Base-by-base conservation (phyloP, 371 early-diverging fungal species). In the Fennellomyces sp. region DNA sequence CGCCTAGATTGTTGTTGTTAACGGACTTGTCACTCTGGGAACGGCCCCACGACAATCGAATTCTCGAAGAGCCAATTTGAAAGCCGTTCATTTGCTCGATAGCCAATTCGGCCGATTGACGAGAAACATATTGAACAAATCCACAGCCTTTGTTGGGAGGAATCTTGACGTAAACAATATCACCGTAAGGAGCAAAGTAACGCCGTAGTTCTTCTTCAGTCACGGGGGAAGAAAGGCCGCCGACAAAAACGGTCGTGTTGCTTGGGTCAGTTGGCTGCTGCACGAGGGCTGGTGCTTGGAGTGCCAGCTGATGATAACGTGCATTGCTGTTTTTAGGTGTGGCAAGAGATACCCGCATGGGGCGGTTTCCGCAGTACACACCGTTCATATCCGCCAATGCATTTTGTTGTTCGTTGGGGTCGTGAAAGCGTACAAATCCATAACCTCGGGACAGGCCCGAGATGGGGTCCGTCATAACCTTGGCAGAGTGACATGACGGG, bases 131-230 rank as follows among this genome's bases (percentile, higher is more conserved):
- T 54, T 92, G 92, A 26, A 97, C 94, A 78, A 95, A 97, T 0
- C 95, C 97, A 73, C 96, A 97, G 5, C 92, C 91, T 66, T 94
- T 94, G 50, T 91, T 91, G n/a, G 90, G 90, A 25, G 96, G 95
- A 51, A 97, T 95, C 66, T 94, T 95, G 62, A 92, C 91, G 72
- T 94, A 91, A 2, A 85, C 81, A 45, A 97, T 94, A 19, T 89
- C 92, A 27, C 97, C 97, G 76, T 92, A 94, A 28, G 82, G 84
- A 19, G 82, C 68, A 70, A 97, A 97, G 58, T 81, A 83, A 10
- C 80, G 69, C 25, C 84, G 69, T 57, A 96, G 75, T 56, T 97
- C 95, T 27, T 93, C 92, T 61, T 95, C 95, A 23, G 81, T 78
- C n/a, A 90, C 85, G 30, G 84, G 79, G 29, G 84, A 86, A 8